Base-by-base conservation (phyloP, 169 alveolate species). In the Theileria orientalis region DNA sequence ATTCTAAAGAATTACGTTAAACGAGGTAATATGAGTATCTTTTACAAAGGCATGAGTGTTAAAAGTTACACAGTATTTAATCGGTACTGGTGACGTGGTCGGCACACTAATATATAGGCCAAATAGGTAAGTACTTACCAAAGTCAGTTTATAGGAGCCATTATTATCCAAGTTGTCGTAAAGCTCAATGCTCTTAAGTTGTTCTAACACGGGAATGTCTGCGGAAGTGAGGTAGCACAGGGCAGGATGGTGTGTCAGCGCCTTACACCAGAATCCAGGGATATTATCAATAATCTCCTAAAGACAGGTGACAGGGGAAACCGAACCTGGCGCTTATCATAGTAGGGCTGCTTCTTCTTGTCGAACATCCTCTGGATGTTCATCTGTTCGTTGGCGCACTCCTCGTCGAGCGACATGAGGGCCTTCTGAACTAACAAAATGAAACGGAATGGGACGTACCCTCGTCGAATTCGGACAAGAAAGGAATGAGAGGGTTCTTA, bases 311-410 rank as follows among this genome's bases (percentile, higher is more conserved):
- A 14, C 0, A 9, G 13, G 19, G 13, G 13, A 11, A n/a, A 35
- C 1, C 60, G 1, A 62, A 63, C 87, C 61, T 88, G 91, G 32
- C 97, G 75, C 68, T 93, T 91, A 23, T 84, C 91, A 68, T 93
- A 91, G 37, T 80, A 57, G 0, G 97, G 97, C 62, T 91, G 93
- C 74, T 93, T 93, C 78, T 92, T 90, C 68, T 88, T 85, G 57
- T 93, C 97, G 63, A 87, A 93, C 76, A 93, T 87, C 57, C 94
- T 89, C 86, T 93, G 97, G 14, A 93, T 69, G 30, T 67, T 78
- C 93, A 93, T 93, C 74, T 93, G 97, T 62, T 93, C 90, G 72
- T 79, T 90, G 30, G 97, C 96, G 60, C 97, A 93, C 54, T 92
- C 94, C 72, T 88, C 94, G 33, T 93, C 97, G 29, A 93, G 73